Evolutionary conservation across 208 protist species (phyloP).

Genomic region (Crithidia fasciculata): DNA sequence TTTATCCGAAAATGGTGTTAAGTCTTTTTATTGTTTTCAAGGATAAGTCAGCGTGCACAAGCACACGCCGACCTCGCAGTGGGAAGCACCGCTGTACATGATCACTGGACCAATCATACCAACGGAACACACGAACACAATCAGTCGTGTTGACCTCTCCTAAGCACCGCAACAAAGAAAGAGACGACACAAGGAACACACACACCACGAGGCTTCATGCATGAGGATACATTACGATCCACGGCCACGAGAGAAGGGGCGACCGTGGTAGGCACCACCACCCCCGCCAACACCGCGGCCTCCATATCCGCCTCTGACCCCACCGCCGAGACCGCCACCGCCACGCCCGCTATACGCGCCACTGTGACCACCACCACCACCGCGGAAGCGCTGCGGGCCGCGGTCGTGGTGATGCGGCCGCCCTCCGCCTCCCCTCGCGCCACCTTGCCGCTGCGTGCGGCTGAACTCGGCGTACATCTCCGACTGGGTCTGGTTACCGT

Average conservation of each 20-base stretch:
- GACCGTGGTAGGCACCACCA: slow-evolving; percentile 14
- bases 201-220: too few relatives aligned
- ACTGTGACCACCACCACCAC: slow-evolving; percentile 13
- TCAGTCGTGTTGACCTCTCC: too few relatives aligned
- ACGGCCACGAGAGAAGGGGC: slow-evolving; percentile 13
- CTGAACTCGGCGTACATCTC: slow-evolving; percentile 74
- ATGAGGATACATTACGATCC: background rate
- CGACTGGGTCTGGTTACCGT: slow-evolving; percentile 73
- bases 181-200: background rate
- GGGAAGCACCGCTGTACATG: too few relatives aligned
- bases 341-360: background rate
- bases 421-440: background rate
- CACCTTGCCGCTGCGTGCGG: background rate
- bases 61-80: too few relatives aligned
- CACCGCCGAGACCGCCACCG: background rate
- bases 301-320: background rate
- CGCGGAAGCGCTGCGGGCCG: background rate
- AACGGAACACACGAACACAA: background rate
- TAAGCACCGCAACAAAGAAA: background rate
- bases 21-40: too few relatives aligned
- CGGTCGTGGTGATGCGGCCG: slow-evolving; percentile 11
- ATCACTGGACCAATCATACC: background rate
- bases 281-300: background rate
- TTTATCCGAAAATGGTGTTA: too few relatives aligned
- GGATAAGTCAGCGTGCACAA: too few relatives aligned